Percentiles rank a stretch among this genome's conserved stretches.
Evolutionary conservation across 441 rosid species (phyloP).

Genomic region (Monsonia emarginata): DNA sequence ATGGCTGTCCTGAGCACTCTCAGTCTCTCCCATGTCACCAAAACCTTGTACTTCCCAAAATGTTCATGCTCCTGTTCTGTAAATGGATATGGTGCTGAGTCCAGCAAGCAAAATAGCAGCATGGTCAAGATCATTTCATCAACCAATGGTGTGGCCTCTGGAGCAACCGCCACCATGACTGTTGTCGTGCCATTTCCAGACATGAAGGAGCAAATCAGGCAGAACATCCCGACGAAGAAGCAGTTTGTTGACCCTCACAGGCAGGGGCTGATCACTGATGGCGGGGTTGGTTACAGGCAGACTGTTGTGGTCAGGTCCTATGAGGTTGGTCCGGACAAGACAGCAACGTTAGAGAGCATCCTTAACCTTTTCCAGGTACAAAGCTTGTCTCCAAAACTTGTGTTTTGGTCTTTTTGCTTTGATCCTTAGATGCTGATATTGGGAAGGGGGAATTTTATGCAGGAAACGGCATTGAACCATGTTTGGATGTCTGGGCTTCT

Average conservation of each 20-base stretch:
- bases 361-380: constrained; percentile 58
- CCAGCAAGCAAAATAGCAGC: constrained; percentile 20
- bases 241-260: constrained; percentile 48
- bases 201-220: constrained; percentile 31
- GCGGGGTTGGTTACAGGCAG: constrained; percentile 49
- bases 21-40: neutral
- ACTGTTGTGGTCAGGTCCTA: constrained; percentile 52
- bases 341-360: constrained; percentile 51
- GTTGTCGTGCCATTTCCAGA: constrained; percentile 19
- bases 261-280: constrained; percentile 47
- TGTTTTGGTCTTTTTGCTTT: neutral
- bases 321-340: constrained; percentile 64
- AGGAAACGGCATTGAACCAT: constrained; percentile 70
- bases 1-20: constrained; percentile 2
- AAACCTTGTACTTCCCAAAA: constrained; percentile 3
- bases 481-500: constrained; percentile 79
- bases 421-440: neutral
- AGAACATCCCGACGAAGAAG: constrained; percentile 53
- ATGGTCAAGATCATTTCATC: constrained; percentile 21
- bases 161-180: constrained; percentile 20
- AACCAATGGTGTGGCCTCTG: constrained; percentile 14
- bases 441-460: neutral
- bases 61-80: constrained; percentile 17
- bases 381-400: neutral
- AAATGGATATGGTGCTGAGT: constrained; percentile 19